Percentiles rank a stretch among this genome's conserved stretches.
Evolutionary conservation across 768 basidiomycete genomes (phyloP).

Genomic region (Podaxis sp.): DNA sequence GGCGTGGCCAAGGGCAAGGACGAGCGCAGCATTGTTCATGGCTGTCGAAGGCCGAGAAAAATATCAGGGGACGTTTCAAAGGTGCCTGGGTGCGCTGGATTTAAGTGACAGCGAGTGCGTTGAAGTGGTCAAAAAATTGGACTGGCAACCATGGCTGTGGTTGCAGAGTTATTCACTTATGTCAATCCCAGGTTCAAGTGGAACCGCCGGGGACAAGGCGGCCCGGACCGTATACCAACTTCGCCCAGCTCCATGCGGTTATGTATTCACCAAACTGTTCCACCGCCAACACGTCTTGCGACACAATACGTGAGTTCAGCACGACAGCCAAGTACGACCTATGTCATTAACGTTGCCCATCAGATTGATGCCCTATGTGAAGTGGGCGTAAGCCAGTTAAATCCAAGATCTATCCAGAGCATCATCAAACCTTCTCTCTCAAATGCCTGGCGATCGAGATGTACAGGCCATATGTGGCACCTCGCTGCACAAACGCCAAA

Average conservation of each 20-base stretch:
- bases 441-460: background rate
- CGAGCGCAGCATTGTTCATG: conserved; percentile 54
- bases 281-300: background rate
- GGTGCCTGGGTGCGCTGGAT: background rate
- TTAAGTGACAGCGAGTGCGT: background rate
- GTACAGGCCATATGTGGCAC: background rate
- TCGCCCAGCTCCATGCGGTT: background rate
- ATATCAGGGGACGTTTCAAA: background rate
- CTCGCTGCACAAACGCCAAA: conserved; percentile 1
- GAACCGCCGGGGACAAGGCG: background rate
- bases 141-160: background rate
- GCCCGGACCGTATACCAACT: background rate
- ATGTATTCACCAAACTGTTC: background rate
- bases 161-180: background rate
- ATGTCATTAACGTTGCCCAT: background rate
- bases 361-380: background rate
- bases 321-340: background rate
- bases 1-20: conserved; percentile 32
- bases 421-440: background rate
- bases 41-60: conserved; percentile 25
- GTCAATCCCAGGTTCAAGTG: background rate
- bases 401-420: background rate
- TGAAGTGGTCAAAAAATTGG: background rate
- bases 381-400: background rate
- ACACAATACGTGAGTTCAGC: background rate